Conservation (phyloP, 2,329 filamentous ascomycete species). For the Colletotrichum godetiae region DNA sequence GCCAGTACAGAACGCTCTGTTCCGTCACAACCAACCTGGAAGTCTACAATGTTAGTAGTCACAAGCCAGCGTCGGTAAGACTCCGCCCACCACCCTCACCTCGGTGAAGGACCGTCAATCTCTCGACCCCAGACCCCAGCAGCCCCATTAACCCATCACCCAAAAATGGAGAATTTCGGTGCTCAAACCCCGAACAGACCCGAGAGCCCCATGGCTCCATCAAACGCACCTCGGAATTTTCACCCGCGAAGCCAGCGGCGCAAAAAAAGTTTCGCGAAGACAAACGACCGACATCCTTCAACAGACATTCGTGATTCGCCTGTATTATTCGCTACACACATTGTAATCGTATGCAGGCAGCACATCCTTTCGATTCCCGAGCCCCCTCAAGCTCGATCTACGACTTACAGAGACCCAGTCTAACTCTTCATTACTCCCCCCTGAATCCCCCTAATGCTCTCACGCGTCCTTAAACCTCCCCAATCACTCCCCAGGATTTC, state of each 20-base stretch:
- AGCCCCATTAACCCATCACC: background rate
- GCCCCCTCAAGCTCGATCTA: background rate
- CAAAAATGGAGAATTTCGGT: background rate
- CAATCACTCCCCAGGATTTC: slow-evolving; percentile 13
- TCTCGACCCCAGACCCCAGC: background rate
- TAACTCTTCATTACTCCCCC: background rate
- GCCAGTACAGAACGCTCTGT: background rate
- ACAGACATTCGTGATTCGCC: background rate
- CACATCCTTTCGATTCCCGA: background rate
- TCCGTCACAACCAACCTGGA: background rate
- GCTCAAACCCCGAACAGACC: background rate
- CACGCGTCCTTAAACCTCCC: slow-evolving; percentile 1
- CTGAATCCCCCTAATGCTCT: slow-evolving; percentile 7
- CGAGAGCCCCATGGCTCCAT: slow-evolving; percentile 7
- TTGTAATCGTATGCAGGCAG: background rate
- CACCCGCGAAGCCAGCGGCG: background rate
- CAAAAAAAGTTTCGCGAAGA: background rate
- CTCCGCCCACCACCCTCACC: slow-evolving; percentile 1
- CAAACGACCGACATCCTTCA: background rate
- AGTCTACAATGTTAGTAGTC: too few species aligned
- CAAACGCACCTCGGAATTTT: background rate
- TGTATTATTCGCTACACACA: background rate
- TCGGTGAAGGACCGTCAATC: background rate
- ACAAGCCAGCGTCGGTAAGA: background rate
- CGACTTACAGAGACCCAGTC: background rate